These are phyloP conservation scores for Backusella australiensis DNA, from an alignment of 192 early-diverging fungal species.

Conservation along the genomic window DNA sequence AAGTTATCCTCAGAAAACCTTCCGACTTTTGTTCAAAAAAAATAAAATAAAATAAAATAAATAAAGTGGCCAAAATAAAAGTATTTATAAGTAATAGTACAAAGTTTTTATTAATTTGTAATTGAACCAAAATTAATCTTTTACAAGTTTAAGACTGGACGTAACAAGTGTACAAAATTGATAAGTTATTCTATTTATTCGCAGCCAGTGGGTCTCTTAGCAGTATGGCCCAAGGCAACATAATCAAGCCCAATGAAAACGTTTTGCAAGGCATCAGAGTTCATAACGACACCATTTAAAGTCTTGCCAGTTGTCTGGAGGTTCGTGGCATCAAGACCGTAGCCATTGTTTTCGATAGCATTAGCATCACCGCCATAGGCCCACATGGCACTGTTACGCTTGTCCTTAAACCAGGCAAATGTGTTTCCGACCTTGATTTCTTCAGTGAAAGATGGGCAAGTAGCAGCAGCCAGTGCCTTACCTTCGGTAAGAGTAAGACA, in stretches of 20 bases:
- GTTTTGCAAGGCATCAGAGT: constrained; percentile 16
- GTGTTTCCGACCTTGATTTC: constrained; percentile 29
- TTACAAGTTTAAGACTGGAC: not conserved
- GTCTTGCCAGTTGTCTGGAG: constrained; percentile 28
- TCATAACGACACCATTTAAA: constrained; percentile 15
- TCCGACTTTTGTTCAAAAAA: not conserved
- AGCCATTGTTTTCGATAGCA: constrained; percentile 23
- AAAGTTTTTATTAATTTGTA: not conserved
- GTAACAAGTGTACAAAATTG: not conserved
- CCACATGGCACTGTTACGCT: constrained; percentile 34
- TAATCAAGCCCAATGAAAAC: not conserved
- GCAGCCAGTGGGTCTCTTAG: not conserved
- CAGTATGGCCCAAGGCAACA: not conserved
- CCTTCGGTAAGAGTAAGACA: constrained; percentile 23
- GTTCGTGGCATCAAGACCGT: constrained; percentile 16
- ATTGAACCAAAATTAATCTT: not conserved
- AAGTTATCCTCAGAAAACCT: too few species aligned
- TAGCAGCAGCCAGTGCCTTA: constrained; percentile 1
- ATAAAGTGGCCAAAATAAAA: too few species aligned
- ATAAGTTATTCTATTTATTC: not conserved
- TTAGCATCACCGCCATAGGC: constrained; percentile 29
- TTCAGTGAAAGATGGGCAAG: constrained; percentile 28
- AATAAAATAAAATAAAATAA: too few species aligned
- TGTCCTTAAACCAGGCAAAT: constrained; percentile 38
- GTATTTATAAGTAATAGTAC: not conserved